Evolutionary conservation across 768 basidiomycete species (phyloP).

Genomic region (Pulveroboletus sp.): DNA sequence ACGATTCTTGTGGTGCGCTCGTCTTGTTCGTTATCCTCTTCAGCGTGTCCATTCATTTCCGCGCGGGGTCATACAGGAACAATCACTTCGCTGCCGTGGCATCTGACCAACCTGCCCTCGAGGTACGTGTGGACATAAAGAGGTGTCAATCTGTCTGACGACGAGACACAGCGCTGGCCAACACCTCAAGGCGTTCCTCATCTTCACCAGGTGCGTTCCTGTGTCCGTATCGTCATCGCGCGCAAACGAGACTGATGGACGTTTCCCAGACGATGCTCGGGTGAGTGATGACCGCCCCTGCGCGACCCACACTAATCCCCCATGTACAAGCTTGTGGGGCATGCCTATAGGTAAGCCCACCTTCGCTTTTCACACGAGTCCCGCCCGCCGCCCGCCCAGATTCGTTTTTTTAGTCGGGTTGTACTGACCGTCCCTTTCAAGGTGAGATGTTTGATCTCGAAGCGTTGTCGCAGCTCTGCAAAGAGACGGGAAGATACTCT

Average conservation of each 20-base stretch:
- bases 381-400: too few species aligned
- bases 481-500: slow-evolving; percentile 57
- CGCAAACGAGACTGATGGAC: slow-evolving; percentile 2
- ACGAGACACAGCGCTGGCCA: slow-evolving; percentile 52
- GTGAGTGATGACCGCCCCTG: slow-evolving; percentile 36
- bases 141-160: neutral
- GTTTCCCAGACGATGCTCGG: slow-evolving; percentile 52
- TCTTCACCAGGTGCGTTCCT: slow-evolving; percentile 57
- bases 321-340: slow-evolving; percentile 62
- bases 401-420: too few species aligned
- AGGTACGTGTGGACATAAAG: slow-evolving; percentile 40
- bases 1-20: slow-evolving; percentile 60
- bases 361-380: neutral
- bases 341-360: slow-evolving; percentile 54
- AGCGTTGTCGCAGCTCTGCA: slow-evolving; percentile 53
- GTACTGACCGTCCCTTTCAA: slow-evolving; percentile 23
- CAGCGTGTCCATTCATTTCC: neutral
- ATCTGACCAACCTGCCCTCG: slow-evolving; percentile 64
- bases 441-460: slow-evolving; percentile 76
- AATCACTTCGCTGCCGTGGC: slow-evolving; percentile 72
- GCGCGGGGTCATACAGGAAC: slow-evolving; percentile 43
- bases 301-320: too few species aligned
- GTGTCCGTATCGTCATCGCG: too few species aligned
- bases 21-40: neutral
- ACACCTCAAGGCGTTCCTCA: slow-evolving; percentile 38